Evolutionary conservation across 2,329 filamentous ascomycete genomes (phyloP), one percentile per base, ranked within the genome.

Genomic region (Neofusicoccum kwambonambiense): DNA sequence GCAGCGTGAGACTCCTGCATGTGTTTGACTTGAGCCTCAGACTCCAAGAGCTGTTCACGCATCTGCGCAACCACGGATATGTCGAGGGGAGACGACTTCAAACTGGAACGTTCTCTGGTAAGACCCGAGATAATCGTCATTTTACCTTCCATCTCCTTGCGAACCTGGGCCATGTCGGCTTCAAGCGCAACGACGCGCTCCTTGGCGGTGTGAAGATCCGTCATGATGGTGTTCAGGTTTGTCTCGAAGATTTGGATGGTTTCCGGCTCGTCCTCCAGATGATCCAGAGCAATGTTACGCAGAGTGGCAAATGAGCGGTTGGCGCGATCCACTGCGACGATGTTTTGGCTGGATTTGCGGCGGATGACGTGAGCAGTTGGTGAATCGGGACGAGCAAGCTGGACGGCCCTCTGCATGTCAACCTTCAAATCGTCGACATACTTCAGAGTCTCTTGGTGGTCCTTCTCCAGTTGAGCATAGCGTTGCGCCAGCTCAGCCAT

Each of bases 141-240:
- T 85, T 99, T 99, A 68, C 87, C 89, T 74, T 99, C 95, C 90
- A 98, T 96, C 77, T 99, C 95, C 81, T 93, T 97, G 81, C 92
- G 95, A 22, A 93, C 87, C 3, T 87, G 89, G 31, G 88, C 83
- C 64, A 97, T 86, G 70, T 97, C 94, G 5, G 88, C 88, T 77
- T 99, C 95, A 13, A 99, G 83, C 71, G 93, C 89, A 73, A 96
- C 91, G 62, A 97, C 93, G 34, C 93, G 89, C 76, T 98, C 93
- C 44, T 93, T 93, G 47, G 93, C 88, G 9, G 84, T 84, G 69
- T 97, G 90, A 39, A 99, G 83, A 75, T 99, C 95, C 71, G 95
- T 91, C 89, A 97, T 94, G 65, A 94, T 92, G 1, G 92, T 86
- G 73, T 95, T 95, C 47, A 99, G 81, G 74, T 97, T 96, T 54